Evolutionary conservation across 805 yeast genomes (phyloP).

Genomic region (Saccharomycopsis sp.): DNA sequence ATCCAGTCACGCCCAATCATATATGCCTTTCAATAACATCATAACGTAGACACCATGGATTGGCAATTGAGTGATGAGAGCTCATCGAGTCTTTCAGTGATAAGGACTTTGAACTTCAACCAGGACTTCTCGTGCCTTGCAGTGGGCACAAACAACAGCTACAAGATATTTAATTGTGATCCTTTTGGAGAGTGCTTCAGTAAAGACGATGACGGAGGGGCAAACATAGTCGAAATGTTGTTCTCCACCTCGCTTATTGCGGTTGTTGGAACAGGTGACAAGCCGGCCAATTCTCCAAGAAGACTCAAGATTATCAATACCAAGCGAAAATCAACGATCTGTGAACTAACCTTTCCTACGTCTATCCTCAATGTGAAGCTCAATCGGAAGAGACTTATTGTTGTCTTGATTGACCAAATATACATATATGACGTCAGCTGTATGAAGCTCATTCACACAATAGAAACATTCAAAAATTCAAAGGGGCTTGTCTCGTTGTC

Average conservation of each 20-base stretch:
- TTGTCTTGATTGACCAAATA: constrained; percentile 72
- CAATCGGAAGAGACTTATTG: constrained; percentile 76
- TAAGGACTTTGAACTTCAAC: constrained; percentile 64
- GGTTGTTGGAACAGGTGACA: constrained; percentile 71
- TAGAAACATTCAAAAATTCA: constrained; percentile 49
- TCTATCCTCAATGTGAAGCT: constrained; percentile 63
- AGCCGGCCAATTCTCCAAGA: constrained; percentile 49
- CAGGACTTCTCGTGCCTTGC: constrained; percentile 86
- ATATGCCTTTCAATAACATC: too few species aligned
- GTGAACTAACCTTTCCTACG: constrained; percentile 84
- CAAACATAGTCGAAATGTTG: constrained; percentile 76
- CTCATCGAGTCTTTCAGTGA: constrained; percentile 5
- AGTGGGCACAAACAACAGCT: constrained; percentile 57
- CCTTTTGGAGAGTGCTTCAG: constrained; percentile 73
- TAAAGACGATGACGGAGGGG: constrained; percentile 38
- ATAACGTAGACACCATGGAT: background rate
- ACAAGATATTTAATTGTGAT: constrained; percentile 78
- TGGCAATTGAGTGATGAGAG: constrained; percentile 3
- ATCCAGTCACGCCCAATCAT: too few species aligned
- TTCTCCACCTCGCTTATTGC: constrained; percentile 85
- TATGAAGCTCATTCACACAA: constrained; percentile 71
- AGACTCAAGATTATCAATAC: constrained; percentile 63
- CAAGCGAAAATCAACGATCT: constrained; percentile 62
- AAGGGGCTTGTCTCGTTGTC: constrained; percentile 28
- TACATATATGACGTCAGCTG: constrained; percentile 86